phyloP scores from a whole-genome alignment of 495 filamentous ascomycete species.

The Rusavskia elegans region DNA sequence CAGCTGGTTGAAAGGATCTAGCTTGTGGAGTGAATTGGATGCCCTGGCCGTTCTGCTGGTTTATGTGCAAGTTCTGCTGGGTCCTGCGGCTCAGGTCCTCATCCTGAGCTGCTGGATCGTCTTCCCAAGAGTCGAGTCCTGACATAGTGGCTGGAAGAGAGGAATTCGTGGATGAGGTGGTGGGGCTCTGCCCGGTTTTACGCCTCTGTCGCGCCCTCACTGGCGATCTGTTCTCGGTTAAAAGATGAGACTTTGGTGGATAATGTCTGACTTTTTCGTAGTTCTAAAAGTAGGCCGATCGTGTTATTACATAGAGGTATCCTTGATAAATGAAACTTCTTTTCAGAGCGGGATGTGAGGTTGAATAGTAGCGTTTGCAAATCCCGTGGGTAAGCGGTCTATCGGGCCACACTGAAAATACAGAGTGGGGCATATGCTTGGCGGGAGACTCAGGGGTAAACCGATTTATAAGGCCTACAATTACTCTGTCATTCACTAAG shows the following conservation, averaged over 20 bases:
- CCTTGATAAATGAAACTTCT: too few species aligned
- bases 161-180: conserved; percentile 1
- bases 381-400: not conserved
- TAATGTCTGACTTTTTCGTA: too few species aligned
- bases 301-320: too few species aligned
- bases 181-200: not conserved
- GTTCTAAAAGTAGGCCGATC: too few species aligned
- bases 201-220: not conserved
- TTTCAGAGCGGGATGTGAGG: too few species aligned
- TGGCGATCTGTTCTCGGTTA: not conserved
- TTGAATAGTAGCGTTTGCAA: too few species aligned
- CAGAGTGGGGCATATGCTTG: too few species aligned
- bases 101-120: conserved; percentile 78
- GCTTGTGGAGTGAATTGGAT: conserved; percentile 58
- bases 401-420: too few species aligned
- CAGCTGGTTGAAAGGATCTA: conserved; percentile 65
- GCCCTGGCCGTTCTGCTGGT: conserved; percentile 28
- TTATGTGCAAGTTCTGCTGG: conserved; percentile 60
- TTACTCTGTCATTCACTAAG: too few species aligned
- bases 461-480: too few species aligned
- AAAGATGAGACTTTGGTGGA: too few species aligned
- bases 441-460: too few species aligned
- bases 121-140: conserved; percentile 84
- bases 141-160: conserved; percentile 44
- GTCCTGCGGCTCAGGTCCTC: conserved; percentile 68